phyloP scores from a whole-genome alignment of 192 early-diverging fungal genomes.

The Entrophospora sp. region DNA sequence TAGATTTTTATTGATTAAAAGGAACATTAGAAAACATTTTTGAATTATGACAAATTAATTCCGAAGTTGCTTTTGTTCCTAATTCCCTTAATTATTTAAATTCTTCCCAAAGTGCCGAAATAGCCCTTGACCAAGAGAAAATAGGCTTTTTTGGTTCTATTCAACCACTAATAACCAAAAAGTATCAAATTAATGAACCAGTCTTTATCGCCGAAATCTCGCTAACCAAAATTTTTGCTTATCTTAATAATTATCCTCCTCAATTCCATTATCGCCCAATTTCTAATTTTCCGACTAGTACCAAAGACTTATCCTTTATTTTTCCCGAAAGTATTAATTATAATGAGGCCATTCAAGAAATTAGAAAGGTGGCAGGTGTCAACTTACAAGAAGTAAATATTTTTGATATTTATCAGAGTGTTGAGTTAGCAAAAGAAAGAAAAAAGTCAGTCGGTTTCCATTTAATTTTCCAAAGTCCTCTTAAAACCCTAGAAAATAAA shows the following conservation, averaged over 20 bases:
- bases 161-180: not conserved
- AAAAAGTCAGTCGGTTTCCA: constrained; percentile 5
- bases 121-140: not conserved
- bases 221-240: constrained; percentile 1
- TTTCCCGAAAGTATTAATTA: constrained; percentile 1
- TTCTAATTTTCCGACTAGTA: constrained; percentile 2
- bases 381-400: not conserved
- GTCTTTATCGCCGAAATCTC: not conserved
- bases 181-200: not conserved
- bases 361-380: not conserved
- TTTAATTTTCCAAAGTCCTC: constrained; percentile 1
- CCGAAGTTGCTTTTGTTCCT: not conserved
- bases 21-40: constrained; percentile 6
- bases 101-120: not conserved
- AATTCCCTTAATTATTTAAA: not conserved
- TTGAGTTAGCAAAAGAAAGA: not conserved
- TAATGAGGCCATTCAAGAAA: not conserved
- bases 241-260: not conserved
- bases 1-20: constrained; percentile 13
- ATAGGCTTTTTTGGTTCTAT: not conserved
- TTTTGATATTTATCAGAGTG: constrained; percentile 8
- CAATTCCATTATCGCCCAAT: not conserved
- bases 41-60: not conserved
- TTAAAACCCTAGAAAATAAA: not conserved
- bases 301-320: constrained; percentile 6